Conservation (phyloP, 83 land plant genomes). For the Diphasiastrum complanatum region DNA sequence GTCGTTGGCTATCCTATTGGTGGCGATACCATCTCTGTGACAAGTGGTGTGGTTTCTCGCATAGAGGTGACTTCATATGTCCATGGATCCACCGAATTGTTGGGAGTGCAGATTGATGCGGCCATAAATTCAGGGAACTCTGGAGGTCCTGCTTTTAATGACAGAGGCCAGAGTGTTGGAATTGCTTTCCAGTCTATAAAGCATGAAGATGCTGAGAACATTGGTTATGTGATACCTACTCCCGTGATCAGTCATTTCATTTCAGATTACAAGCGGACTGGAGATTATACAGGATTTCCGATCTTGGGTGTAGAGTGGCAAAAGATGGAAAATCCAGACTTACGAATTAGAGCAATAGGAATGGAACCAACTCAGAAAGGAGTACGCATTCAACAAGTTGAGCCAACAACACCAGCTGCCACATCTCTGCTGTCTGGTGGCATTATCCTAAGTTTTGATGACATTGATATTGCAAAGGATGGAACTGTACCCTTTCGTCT, state of each 20-base stretch:
- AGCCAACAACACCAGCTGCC: slow-evolving; percentile 84
- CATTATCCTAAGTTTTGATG: slow-evolving; percentile 86
- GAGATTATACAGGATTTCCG: slow-evolving; percentile 96
- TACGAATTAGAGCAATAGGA: slow-evolving; percentile 72
- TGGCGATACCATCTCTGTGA: slow-evolving; percentile 94
- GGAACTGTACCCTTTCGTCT: no score
- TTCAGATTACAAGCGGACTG: slow-evolving; percentile 70
- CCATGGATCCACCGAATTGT: slow-evolving; percentile 91
- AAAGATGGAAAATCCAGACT: slow-evolving; percentile 94
- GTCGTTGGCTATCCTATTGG: slow-evolving; percentile 98
- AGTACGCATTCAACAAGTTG: slow-evolving; percentile 74
- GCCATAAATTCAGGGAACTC: slow-evolving; percentile 97
- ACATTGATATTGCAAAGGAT: slow-evolving; percentile 88
- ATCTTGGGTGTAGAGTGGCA: slow-evolving; percentile 92
- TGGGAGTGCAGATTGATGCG: slow-evolving; percentile 97
- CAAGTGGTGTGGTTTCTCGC: slow-evolving; percentile 95
- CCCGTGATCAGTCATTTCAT: slow-evolving; percentile 88
- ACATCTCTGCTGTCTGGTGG: slow-evolving; percentile 57
- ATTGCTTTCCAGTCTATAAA: slow-evolving; percentile 95
- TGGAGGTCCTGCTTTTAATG: slow-evolving; percentile 95
- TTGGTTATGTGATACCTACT: slow-evolving; percentile 97
- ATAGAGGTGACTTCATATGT: slow-evolving; percentile 94
- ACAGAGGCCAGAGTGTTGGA: slow-evolving; percentile 87
- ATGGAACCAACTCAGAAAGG: slow-evolving; percentile 75
- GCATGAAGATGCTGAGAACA: slow-evolving; percentile 94